Conservation (phyloP, 306 rosid genomes). For the apple (Malus domestica) region ASM211411v1 NC_041795.1:7724501-7725000, state of each 20-base stretch:
- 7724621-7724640: too few species aligned
- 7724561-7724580: too few species aligned
- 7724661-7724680: background rate
- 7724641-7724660: too few species aligned
- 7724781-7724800: constrained; percentile 39
- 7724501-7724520: too few species aligned
- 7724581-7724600: too few species aligned
- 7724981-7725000: background rate
- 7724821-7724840: constrained; percentile 18
- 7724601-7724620: too few species aligned
- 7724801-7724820: constrained; percentile 28
- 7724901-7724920: constrained; percentile 16
- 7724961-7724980: constrained; percentile 12
- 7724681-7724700: background rate
- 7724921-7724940: background rate
- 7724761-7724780: constrained; percentile 47
- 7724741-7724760: constrained; percentile 29
- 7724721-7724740: constrained; percentile 35
- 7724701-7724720: background rate
- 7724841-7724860: constrained; percentile 19
- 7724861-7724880: constrained; percentile 20
- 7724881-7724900: background rate
- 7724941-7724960: background rate
- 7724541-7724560: too few species aligned
- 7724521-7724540: too few species aligned